These are phyloP conservation scores for Bryum argenteum DNA, from an alignment of 225 moss, liverwort and hornwort genomes.

Conservation along the genomic window DNA sequence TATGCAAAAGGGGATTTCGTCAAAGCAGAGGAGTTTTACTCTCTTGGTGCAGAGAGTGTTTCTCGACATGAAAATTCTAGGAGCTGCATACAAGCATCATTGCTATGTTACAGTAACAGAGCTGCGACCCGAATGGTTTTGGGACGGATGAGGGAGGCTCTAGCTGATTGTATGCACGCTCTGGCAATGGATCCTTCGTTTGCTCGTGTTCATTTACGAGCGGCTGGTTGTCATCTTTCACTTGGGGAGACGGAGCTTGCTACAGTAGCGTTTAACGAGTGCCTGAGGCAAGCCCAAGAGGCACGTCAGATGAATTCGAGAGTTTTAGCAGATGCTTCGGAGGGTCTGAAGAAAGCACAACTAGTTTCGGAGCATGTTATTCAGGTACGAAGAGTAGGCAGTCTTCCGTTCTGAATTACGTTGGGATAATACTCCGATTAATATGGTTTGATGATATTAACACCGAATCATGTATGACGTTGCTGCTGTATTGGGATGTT, in stretches of 20 bases:
- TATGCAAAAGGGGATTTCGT: slow-evolving; percentile 91
- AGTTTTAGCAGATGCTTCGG: slow-evolving; percentile 72
- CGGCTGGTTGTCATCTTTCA: slow-evolving; percentile 91
- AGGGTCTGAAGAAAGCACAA: slow-evolving; percentile 76
- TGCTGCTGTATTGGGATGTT: slow-evolving; percentile 9
- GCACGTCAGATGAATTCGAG: slow-evolving; percentile 63
- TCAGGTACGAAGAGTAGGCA: slow-evolving; percentile 50
- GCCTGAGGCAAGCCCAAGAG: slow-evolving; percentile 67
- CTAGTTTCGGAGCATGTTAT: slow-evolving; percentile 64
- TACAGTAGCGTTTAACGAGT: slow-evolving; percentile 72
- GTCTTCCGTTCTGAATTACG: neutral
- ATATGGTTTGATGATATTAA: neutral
- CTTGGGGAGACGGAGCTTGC: slow-evolving; percentile 84
- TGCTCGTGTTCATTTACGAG: slow-evolving; percentile 80
- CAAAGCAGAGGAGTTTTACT: slow-evolving; percentile 95
- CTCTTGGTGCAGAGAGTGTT: slow-evolving; percentile 87
- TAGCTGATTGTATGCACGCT: slow-evolving; percentile 84
- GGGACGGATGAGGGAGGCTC: slow-evolving; percentile 91
- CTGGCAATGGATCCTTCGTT: slow-evolving; percentile 89
- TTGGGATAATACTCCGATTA: neutral
- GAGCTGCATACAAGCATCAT: slow-evolving; percentile 82
- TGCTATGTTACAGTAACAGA: slow-evolving; percentile 97
- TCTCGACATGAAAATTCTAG: slow-evolving; percentile 83
- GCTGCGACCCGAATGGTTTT: slow-evolving; percentile 97
- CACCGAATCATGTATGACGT: neutral